Evolutionary conservation across 495 filamentous ascomycete species (phyloP).

Genomic region (Penicillium steckii): DNA sequence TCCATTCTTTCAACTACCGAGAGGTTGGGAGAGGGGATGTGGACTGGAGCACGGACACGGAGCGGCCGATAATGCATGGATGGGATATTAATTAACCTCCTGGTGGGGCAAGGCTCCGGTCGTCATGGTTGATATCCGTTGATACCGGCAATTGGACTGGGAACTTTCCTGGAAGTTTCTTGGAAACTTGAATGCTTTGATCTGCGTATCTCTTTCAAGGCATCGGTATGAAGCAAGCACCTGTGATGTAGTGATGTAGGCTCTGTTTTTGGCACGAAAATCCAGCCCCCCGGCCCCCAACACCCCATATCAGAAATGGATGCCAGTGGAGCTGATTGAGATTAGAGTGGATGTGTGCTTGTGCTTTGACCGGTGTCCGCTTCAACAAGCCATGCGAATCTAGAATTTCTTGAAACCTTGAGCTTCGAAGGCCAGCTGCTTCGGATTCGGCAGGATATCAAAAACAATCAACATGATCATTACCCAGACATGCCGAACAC

Average conservation of each 20-base stretch:
- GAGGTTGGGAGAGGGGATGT: conserved; percentile 2
- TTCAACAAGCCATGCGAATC: conserved; percentile 8
- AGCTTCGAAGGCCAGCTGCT: neutral
- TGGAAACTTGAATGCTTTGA: neutral
- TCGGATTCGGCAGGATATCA: neutral
- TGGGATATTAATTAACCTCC: conserved; percentile 4
- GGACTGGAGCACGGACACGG: conserved; percentile 19
- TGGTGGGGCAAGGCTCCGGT: conserved; percentile 1
- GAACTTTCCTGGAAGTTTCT: neutral
- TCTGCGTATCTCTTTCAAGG: neutral
- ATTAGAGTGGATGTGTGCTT: conserved; percentile 1
- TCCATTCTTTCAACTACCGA: conserved; percentile 13
- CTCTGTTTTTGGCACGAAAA: no score
- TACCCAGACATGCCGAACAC: neutral
- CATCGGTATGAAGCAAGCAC: neutral
- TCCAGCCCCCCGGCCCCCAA: no score
- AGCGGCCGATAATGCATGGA: conserved; percentile 22
- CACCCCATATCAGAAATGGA: no score
- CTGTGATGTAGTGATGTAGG: neutral
- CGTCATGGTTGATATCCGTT: neutral
- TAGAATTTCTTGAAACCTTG: neutral
- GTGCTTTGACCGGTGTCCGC: conserved; percentile 5
- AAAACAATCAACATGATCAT: neutral
- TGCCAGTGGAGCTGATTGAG: neutral
- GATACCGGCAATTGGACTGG: no score